Evolutionary conservation across 2,329 filamentous ascomycete species (phyloP).

Genomic region (Pleomassaria siparia): DNA sequence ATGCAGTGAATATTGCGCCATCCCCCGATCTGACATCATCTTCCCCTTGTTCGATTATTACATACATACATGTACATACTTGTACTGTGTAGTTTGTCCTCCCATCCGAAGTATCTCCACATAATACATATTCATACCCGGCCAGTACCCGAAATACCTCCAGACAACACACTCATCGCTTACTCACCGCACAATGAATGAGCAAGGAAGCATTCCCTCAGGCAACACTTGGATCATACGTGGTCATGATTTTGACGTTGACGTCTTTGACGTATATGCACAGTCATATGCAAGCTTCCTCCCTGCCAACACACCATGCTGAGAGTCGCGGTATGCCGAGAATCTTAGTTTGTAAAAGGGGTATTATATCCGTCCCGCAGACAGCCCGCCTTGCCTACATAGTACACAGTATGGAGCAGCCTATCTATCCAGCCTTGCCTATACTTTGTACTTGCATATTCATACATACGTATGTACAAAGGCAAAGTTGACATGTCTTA

Average conservation of each 20-base stretch:
- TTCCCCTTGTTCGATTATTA: neutral
- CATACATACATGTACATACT: neutral
- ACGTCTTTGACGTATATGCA: constrained; percentile 2
- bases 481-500: no score
- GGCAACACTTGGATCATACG: neutral
- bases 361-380: neutral
- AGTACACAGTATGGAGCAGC: no score
- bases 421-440: neutral
- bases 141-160: no score
- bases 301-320: neutral
- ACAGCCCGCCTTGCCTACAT: neutral
- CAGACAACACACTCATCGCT: no score
- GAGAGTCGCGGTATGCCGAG: neutral
- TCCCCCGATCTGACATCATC: neutral
- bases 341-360: no score
- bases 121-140: no score
- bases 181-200: neutral
- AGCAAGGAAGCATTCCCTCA: neutral
- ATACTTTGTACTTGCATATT: no score
- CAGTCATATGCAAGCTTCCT: neutral
- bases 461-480: no score
- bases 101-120: no score
- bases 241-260: no score
- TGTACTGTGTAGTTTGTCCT: no score
- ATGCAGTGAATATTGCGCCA: neutral